phyloP scores from a whole-genome alignment of 139 green algal genomes.

The Ettlia oleoabundans region DNA sequence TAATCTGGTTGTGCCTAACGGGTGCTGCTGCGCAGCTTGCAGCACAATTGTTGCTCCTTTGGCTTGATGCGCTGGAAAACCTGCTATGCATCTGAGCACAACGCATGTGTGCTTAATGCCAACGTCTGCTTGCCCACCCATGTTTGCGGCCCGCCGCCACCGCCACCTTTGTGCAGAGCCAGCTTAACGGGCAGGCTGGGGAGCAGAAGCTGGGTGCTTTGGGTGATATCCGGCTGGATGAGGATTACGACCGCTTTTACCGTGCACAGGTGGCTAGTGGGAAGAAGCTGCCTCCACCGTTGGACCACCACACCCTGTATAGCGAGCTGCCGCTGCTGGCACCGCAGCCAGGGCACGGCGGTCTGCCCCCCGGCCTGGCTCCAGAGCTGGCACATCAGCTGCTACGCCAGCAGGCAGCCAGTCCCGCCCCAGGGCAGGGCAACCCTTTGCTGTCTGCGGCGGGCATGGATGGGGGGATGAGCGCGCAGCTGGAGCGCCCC shows the following conservation, averaged over 20 bases:
- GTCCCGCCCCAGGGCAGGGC: conserved; percentile 23
- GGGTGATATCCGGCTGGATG: conserved; percentile 83
- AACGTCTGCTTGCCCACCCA: not conserved
- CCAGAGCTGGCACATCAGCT: conserved; percentile 41
- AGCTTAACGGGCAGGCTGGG: conserved; percentile 19
- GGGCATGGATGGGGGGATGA: conserved; percentile 38
- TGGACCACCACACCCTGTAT: conserved; percentile 81
- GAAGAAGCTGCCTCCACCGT: conserved; percentile 81
- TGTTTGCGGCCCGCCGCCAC: not conserved
- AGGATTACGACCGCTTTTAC: conserved; percentile 88
- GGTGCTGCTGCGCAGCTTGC: too few relatives aligned
- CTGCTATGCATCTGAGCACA: too few relatives aligned
- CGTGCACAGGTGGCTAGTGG: conserved; percentile 60
- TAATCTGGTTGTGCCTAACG: too few relatives aligned
- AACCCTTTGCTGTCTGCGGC: not conserved
- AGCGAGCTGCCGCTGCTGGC: conserved; percentile 65
- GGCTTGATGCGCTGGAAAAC: too few relatives aligned
- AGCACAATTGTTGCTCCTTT: too few relatives aligned
- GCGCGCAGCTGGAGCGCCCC: conserved; percentile 73
- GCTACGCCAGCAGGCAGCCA: conserved; percentile 38
- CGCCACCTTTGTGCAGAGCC: conserved; percentile 1
- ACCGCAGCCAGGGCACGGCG: not conserved
- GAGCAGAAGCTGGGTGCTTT: conserved; percentile 37
- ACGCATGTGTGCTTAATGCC: too few relatives aligned
- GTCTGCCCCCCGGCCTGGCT: not conserved